Evolutionary conservation across 768 basidiomycete species (phyloP).

Genomic region (Boletus insuetus): DNA sequence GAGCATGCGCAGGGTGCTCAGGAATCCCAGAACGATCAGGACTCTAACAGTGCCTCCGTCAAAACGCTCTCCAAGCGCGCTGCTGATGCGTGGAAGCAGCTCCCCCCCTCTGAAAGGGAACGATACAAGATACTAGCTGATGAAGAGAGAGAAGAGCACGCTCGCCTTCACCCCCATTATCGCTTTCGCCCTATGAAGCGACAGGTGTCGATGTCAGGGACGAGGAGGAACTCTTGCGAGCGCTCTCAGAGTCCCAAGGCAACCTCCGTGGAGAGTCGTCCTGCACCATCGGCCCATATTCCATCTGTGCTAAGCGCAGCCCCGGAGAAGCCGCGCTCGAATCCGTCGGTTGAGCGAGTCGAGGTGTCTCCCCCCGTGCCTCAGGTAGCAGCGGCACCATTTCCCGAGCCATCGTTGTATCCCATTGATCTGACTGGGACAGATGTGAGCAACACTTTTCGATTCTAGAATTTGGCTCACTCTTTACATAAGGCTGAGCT

Average conservation of each 20-base stretch:
- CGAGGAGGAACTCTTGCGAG: constrained; percentile 18
- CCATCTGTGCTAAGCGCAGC: constrained; percentile 19
- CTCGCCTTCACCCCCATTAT: constrained; percentile 57
- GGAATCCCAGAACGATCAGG: constrained; percentile 33
- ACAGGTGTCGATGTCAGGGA: constrained; percentile 16
- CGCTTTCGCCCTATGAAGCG: constrained; percentile 57
- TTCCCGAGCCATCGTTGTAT: neutral
- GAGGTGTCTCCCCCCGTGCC: neutral
- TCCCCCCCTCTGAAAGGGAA: constrained; percentile 46
- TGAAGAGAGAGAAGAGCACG: constrained; percentile 55
- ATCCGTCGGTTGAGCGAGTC: neutral
- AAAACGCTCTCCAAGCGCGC: constrained; percentile 76
- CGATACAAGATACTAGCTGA: constrained; percentile 54
- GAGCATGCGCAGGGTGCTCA: constrained; percentile 38
- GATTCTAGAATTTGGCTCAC: too few relatives aligned
- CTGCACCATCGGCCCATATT: neutral
- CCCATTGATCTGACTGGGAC: neutral
- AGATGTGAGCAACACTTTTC: too few relatives aligned
- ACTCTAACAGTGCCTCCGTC: constrained; percentile 27
- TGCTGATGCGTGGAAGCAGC: constrained; percentile 68
- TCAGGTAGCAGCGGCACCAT: neutral
- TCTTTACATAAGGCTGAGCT: too few relatives aligned
- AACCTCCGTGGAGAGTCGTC: constrained; percentile 3
- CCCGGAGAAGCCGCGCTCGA: constrained; percentile 1
- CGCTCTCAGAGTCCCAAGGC: constrained; percentile 1